Conservation (phyloP, 208 protist genomes). For the Acanthamoeba triangularis region DNA sequence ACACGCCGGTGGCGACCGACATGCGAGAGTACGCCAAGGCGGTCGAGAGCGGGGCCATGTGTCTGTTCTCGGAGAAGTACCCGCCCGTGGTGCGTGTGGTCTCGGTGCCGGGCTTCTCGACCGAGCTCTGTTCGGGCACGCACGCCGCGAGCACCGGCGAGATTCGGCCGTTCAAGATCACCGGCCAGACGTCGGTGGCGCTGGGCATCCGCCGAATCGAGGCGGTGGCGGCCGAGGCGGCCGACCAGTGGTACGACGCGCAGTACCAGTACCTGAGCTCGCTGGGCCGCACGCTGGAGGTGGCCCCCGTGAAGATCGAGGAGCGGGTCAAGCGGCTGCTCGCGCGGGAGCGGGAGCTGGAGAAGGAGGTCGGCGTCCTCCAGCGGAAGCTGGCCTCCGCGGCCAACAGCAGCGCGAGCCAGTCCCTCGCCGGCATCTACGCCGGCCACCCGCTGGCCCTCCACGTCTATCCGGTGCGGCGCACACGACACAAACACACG, state of each 20-base stretch:
- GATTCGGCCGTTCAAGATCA: constrained; percentile 85
- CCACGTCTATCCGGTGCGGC: constrained; percentile 31
- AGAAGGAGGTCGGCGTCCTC: not conserved
- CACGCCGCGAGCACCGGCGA: constrained; percentile 79
- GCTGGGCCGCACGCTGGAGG: constrained; percentile 31
- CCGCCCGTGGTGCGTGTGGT: constrained; percentile 83
- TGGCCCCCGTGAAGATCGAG: constrained; percentile 59
- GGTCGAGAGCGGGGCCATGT: constrained; percentile 72
- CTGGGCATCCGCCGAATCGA: constrained; percentile 86
- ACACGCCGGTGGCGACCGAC: constrained; percentile 13
- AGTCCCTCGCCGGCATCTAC: not conserved
- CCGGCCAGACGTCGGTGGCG: constrained; percentile 78
- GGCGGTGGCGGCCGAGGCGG: constrained; percentile 67
- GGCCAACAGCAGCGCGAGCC: not conserved
- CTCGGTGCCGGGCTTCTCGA: constrained; percentile 68
- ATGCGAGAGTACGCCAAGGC: constrained; percentile 73
- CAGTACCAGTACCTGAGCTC: constrained; percentile 32
- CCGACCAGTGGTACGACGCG: constrained; percentile 33
- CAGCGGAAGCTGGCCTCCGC: constrained; percentile 11
- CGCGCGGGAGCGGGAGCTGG: constrained; percentile 11
- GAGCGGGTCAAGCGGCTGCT: constrained; percentile 58
- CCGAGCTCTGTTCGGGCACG: constrained; percentile 79
- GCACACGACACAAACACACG: not conserved
- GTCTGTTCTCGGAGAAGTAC: constrained; percentile 87
- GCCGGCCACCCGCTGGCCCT: not conserved